Percentiles rank a stretch among this genome's conserved stretches.
Conservation (phyloP, 306 rosid genomes). For the Notholithocarpus densiflorus region DNA sequence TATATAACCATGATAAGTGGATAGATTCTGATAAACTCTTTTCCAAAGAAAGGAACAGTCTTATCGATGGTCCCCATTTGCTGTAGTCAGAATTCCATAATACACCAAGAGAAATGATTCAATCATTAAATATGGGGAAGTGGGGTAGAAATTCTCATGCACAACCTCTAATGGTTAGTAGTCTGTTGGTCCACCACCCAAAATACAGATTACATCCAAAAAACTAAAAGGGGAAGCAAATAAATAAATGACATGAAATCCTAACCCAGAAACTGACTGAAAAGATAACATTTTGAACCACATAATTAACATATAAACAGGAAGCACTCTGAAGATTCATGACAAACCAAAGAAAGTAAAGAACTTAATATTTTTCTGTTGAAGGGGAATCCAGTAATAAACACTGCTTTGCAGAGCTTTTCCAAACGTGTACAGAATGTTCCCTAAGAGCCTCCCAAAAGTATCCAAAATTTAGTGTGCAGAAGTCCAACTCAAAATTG, state of each 20-base stretch:
- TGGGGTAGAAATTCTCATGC: constrained; percentile 3
- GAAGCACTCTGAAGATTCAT: constrained; percentile 4
- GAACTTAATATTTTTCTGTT: no score
- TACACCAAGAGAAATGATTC: constrained; percentile 22
- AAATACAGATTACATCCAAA: not conserved
- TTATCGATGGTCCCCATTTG: constrained; percentile 87
- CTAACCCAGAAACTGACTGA: not conserved
- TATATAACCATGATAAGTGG: constrained; percentile 97
- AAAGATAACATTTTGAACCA: not conserved
- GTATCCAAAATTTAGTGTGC: not conserved
- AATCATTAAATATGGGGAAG: constrained; percentile 7
- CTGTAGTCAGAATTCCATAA: constrained; percentile 53
- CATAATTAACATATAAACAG: not conserved
- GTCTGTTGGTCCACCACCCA: not conserved
- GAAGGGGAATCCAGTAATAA: not conserved
- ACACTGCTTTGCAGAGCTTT: not conserved
- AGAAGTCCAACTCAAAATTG: not conserved
- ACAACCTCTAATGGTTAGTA: constrained; percentile 2
- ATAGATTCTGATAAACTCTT: constrained; percentile 74
- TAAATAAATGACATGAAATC: not conserved
- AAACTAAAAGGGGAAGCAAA: not conserved
- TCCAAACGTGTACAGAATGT: not conserved
- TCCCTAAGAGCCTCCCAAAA: not conserved
- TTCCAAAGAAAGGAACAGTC: constrained; percentile 89
- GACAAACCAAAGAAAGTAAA: not conserved